Percentiles rank a stretch among this genome's conserved stretches.
Conservation (phyloP, 2,329 filamentous ascomycete genomes). For the Fusarium sp. region DNA sequence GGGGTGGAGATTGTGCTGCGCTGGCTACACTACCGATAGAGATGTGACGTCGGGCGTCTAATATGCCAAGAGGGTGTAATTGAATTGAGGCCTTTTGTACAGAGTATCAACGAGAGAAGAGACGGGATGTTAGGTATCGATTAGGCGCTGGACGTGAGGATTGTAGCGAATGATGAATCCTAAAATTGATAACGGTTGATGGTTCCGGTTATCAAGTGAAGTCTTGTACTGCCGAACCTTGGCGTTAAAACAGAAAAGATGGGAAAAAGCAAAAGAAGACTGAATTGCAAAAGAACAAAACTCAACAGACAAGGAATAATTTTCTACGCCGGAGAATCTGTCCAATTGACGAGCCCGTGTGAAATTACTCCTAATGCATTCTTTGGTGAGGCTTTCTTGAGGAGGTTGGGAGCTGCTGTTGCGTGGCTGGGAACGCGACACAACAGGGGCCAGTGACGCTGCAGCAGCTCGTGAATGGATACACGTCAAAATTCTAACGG, state of each 20-base stretch:
- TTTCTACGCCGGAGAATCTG: not conserved
- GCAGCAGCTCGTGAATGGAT: slow-evolving; percentile 30
- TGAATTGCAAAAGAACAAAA: slow-evolving; percentile 7
- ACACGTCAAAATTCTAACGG: slow-evolving; percentile 23
- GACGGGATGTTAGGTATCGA: not conserved
- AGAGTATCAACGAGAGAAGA: not conserved
- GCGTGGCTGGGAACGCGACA: slow-evolving; percentile 34
- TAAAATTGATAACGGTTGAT: not conserved
- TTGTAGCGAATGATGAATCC: not conserved
- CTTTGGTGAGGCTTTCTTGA: slow-evolving; percentile 25
- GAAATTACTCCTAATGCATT: slow-evolving; percentile 25
- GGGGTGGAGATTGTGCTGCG: slow-evolving; percentile 30
- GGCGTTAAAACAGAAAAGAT: not conserved
- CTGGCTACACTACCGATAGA: slow-evolving; percentile 9
- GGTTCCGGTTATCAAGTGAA: not conserved
- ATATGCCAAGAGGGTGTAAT: slow-evolving; percentile 6
- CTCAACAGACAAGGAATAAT: slow-evolving; percentile 13
- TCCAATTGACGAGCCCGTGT: slow-evolving; percentile 21
- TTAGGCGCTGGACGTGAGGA: not conserved
- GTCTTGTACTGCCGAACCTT: not conserved
- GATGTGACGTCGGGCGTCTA: slow-evolving; percentile 26
- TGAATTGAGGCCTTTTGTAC: slow-evolving; percentile 9
- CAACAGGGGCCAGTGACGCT: slow-evolving; percentile 24
- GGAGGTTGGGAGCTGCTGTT: slow-evolving; percentile 32
- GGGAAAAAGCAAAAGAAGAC: not conserved